phyloP scores from a whole-genome alignment of 495 filamentous ascomycete species.

The Tuber brumale region DNA sequence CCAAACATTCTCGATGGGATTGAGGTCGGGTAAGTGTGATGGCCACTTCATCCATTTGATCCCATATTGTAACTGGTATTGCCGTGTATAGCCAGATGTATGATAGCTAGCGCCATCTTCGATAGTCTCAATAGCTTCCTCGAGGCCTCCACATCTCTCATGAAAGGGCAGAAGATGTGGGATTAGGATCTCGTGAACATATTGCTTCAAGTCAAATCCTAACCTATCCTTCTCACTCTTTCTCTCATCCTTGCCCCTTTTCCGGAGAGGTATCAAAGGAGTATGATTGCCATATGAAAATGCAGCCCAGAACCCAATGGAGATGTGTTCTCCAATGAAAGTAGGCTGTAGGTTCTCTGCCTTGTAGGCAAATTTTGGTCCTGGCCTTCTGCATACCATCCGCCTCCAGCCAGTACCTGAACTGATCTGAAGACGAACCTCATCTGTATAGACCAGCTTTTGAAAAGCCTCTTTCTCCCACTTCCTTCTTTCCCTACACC shows the following conservation, averaged over 20 bases:
- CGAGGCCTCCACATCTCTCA: background rate
- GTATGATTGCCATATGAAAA: no score
- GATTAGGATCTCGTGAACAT: background rate
- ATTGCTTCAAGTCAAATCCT: background rate
- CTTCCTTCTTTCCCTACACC: no score
- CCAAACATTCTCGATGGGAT: slow-evolving; percentile 13
- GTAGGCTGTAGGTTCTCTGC: no score
- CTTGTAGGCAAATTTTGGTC: no score
- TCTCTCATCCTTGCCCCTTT: background rate
- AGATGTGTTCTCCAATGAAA: no score
- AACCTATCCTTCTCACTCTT: background rate
- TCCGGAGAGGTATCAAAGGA: background rate
- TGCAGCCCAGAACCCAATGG: no score
- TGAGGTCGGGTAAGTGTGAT: background rate
- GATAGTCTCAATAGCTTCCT: slow-evolving; percentile 3
- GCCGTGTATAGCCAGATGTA: slow-evolving; percentile 4
- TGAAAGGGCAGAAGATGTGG: slow-evolving; percentile 8
- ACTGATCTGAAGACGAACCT: no score
- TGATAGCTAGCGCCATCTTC: background rate
- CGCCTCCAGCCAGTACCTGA: no score
- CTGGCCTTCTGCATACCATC: no score
- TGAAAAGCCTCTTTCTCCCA: no score
- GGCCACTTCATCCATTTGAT: background rate
- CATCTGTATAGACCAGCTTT: no score
- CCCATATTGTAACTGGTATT: background rate